Base-by-base conservation (phyloP, 371 early-diverging fungal species). In the Mortierella sp. region DNA sequence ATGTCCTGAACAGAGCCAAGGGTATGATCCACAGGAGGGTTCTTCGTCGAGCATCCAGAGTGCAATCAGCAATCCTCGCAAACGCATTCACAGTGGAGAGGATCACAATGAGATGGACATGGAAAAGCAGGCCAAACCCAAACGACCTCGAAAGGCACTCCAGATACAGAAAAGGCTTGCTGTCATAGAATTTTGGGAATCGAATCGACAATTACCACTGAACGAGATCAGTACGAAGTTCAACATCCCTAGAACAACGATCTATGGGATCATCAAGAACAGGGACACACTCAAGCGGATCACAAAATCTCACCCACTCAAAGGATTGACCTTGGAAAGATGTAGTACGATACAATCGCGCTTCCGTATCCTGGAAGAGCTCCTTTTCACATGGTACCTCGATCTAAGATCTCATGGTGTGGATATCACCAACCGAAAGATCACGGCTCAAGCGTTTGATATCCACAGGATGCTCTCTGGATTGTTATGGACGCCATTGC, bases 361-460 rank as follows among this genome's bases (percentile, higher is more conserved):
- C 3, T 47, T 43, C 22, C 53, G 41, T 13, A 31, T 60, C 27
- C 45, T 52, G 21, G 60, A 60, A 16, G 52, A 52, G 24, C 43
- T 60, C 25, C 52, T 60, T 0, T 16, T 22, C 14, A 2, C 31
- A 17, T 60, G 60, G 52, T 25, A 43, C 12, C 2, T 1, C 10
- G 40, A 60, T 29, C 14, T 52, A 10, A 19, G 24, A 34, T 21
- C 17, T n/a, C 28, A 24, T 22, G 43, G 60, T 22, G 19, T 60
- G 2, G 6, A 27, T n/a, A 51, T 60, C 9, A 21, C 52, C 0
- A 40, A 27, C 28, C 37, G 50, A 27, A 59, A 39, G 43, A 49
- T 59, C 13, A 51, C 52, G 2, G 40, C 49, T 5, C 60, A 60
- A 17, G 52, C 52, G 8, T 50, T 60, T 14, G 49, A 60, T 2